Evolutionary conservation across 345 rosid genomes (phyloP).

Genomic region (Ricinus communis): DNA sequence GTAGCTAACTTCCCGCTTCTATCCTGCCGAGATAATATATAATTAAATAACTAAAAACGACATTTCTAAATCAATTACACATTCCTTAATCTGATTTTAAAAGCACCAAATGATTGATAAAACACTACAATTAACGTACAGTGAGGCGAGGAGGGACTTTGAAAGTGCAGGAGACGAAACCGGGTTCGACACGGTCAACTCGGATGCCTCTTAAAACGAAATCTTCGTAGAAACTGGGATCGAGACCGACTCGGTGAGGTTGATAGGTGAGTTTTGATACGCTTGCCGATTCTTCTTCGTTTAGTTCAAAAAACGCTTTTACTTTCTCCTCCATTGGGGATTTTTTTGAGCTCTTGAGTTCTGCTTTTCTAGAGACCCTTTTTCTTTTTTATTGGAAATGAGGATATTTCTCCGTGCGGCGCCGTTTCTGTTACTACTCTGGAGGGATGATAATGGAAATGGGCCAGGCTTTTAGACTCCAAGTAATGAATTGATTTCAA

Average conservation of each 20-base stretch:
- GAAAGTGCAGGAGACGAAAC: constrained; percentile 67
- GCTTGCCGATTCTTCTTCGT: constrained; percentile 44
- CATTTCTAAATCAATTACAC: not conserved
- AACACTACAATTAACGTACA: constrained; percentile 39
- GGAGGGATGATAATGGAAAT: too few relatives aligned
- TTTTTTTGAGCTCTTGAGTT: not conserved
- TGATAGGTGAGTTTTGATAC: constrained; percentile 47
- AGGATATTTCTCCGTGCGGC: too few relatives aligned
- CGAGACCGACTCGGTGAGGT: constrained; percentile 38
- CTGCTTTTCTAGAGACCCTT: not conserved
- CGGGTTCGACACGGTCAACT: constrained; percentile 72
- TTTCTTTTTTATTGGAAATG: not conserved
- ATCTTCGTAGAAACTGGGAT: constrained; percentile 58
- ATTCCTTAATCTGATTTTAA: not conserved
- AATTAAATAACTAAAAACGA: too few relatives aligned
- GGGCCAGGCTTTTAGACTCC: too few relatives aligned
- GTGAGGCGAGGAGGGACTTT: constrained; percentile 86
- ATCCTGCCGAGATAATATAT: constrained; percentile 54
- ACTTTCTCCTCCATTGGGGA: constrained; percentile 58
- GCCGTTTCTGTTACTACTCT: too few relatives aligned
- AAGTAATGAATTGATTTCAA: too few relatives aligned
- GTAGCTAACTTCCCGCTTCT: constrained; percentile 65
- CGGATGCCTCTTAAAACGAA: constrained; percentile 68
- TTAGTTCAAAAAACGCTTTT: constrained; percentile 41
- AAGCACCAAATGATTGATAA: too few relatives aligned